These are phyloP conservation scores for Wolfiporia cocos DNA, from an alignment of 1,284 basidiomycete genomes.

Conservation along the genomic window DNA sequence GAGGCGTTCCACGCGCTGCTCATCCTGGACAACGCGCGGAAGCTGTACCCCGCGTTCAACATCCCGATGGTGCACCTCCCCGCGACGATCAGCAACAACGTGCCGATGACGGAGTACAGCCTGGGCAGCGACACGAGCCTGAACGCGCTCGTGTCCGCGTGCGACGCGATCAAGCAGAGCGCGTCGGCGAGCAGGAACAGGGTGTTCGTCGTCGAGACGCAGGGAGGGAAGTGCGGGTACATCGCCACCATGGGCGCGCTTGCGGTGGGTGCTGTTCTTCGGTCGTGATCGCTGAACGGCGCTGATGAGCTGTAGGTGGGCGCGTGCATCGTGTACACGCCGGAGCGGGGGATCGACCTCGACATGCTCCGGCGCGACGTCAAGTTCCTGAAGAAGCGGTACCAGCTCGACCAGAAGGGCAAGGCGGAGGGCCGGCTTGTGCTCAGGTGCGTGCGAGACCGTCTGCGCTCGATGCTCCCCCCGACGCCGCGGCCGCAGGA, in stretches of 20 bases:
- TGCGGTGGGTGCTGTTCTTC: constrained; percentile 57
- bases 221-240: constrained; percentile 95
- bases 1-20: constrained; percentile 85
- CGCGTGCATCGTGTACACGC: constrained; percentile 91
- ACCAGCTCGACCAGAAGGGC: constrained; percentile 82
- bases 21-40: constrained; percentile 75
- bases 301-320: constrained; percentile 56
- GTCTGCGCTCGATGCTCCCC: neutral
- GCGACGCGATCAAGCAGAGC: constrained; percentile 97
- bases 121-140: constrained; percentile 93
- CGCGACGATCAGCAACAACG: constrained; percentile 97
- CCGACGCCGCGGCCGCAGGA: too few species aligned
- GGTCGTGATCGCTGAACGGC: neutral
- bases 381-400: constrained; percentile 84
- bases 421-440: constrained; percentile 91
- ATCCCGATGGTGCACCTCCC: constrained; percentile 93
- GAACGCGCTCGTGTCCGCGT: constrained; percentile 96
- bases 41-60: constrained; percentile 85
- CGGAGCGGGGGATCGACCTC: constrained; percentile 85
- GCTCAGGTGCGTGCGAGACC: constrained; percentile 53
- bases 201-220: constrained; percentile 97
- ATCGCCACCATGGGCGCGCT: constrained; percentile 93
- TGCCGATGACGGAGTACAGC: constrained; percentile 94
- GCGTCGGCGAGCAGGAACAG: constrained; percentile 93
- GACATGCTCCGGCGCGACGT: constrained; percentile 83